phyloP scores from a whole-genome alignment of 352 stramenopile species.

The Globisporangium cystogenes region DNA sequence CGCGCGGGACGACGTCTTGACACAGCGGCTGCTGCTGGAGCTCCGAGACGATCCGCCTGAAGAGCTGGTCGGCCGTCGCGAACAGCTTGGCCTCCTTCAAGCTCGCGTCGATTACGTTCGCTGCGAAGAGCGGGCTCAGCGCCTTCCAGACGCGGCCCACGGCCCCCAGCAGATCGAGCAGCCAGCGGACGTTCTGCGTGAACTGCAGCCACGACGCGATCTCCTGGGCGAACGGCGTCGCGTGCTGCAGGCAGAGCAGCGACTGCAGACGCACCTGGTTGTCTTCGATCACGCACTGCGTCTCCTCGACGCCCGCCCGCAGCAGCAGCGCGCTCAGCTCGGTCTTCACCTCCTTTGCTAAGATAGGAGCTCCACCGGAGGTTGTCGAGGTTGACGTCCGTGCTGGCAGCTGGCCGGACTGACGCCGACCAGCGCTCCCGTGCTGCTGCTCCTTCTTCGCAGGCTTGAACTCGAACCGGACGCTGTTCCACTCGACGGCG shows the following conservation, averaged over 20 bases:
- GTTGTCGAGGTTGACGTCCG: neutral
- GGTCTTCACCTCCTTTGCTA: neutral
- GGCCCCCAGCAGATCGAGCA: slow-evolving; percentile 31
- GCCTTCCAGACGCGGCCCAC: slow-evolving; percentile 48
- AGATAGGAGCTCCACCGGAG: neutral
- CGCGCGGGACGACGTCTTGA: slow-evolving; percentile 21
- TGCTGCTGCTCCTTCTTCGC: neutral
- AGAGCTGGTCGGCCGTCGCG: slow-evolving; percentile 32
- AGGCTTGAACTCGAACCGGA: slow-evolving; percentile 40
- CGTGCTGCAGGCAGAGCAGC: slow-evolving; percentile 40
- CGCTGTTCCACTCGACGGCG: slow-evolving; percentile 35
- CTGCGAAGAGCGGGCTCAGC: slow-evolving; percentile 43
- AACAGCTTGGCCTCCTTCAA: slow-evolving; percentile 43
- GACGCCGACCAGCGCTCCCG: neutral
- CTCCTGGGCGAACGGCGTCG: slow-evolving; percentile 30
- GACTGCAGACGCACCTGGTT: slow-evolving; percentile 47
- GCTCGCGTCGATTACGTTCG: slow-evolving; percentile 35
- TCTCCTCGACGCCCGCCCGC: slow-evolving; percentile 33
- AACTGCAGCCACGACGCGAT: slow-evolving; percentile 50
- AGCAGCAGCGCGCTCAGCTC: slow-evolving; percentile 11
- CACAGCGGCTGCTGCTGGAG: slow-evolving; percentile 30
- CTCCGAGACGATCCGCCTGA: slow-evolving; percentile 17
- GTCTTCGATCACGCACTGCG: slow-evolving; percentile 52
- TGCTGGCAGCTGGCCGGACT: no score
- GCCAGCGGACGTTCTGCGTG: slow-evolving; percentile 23